Evolutionary conservation across 2,329 filamentous ascomycete species (phyloP).

Genomic region (Penicillium brevicompactum): DNA sequence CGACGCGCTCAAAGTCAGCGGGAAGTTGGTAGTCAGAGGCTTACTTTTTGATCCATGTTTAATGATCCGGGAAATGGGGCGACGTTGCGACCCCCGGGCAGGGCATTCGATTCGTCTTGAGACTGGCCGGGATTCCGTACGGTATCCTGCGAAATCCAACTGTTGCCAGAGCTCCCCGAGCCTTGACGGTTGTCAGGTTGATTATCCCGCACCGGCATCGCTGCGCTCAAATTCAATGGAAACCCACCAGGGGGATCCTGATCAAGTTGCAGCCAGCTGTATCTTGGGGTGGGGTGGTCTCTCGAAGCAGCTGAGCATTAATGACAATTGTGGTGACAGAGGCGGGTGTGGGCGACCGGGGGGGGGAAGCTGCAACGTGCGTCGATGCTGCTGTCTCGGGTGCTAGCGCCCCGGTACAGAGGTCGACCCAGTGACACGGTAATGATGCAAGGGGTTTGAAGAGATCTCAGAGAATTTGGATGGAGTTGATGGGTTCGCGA

Average conservation of each 20-base stretch:
- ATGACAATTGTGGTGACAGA: constrained; percentile 13
- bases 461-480: background rate
- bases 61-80: constrained; percentile 29
- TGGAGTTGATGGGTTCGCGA: background rate
- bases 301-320: constrained; percentile 24
- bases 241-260: constrained; percentile 21
- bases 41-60: constrained; percentile 36
- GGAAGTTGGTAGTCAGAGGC: constrained; percentile 10
- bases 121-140: constrained; percentile 32
- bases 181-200: constrained; percentile 39
- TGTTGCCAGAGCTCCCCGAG: constrained; percentile 44
- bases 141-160: constrained; percentile 44
- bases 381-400: constrained; percentile 10
- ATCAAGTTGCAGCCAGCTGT: constrained; percentile 26
- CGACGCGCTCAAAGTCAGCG: background rate
- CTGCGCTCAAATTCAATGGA: constrained; percentile 22
- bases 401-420: constrained; percentile 14
- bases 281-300: constrained; percentile 12
- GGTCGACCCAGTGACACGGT: constrained; percentile 8
- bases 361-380: constrained; percentile 7
- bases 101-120: constrained; percentile 22
- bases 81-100: constrained; percentile 29
- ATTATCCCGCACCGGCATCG: constrained; percentile 39
- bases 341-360: constrained; percentile 4
- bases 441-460: background rate